Conservation (phyloP, 192 early-diverging fungal species). For the Coemansia sp. region DNA sequence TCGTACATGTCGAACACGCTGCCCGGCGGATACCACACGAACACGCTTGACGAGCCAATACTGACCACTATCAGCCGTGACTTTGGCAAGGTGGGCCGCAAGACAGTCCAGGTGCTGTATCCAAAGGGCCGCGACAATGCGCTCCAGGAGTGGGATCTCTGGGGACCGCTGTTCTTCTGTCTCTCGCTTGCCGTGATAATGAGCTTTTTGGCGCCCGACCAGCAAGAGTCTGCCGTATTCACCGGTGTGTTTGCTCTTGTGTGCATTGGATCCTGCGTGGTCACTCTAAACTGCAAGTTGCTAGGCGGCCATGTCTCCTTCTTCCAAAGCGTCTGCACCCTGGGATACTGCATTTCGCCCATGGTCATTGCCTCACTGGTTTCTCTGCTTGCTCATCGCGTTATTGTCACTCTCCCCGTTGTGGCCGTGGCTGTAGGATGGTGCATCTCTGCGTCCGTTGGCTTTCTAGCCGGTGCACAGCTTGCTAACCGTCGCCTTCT, state of each 20-base stretch:
- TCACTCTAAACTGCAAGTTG: constrained; percentile 95
- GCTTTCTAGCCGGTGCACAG: constrained; percentile 88
- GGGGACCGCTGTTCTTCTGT: constrained; percentile 96
- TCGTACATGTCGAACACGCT: constrained; percentile 40
- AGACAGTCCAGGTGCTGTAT: constrained; percentile 44
- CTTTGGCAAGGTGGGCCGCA: constrained; percentile 44
- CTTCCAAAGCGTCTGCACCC: constrained; percentile 94
- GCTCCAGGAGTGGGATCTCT: constrained; percentile 78
- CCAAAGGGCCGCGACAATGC: constrained; percentile 47
- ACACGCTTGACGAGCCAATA: constrained; percentile 96
- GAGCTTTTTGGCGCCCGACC: constrained; percentile 71
- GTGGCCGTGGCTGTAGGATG: constrained; percentile 81
- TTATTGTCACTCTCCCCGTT: constrained; percentile 74
- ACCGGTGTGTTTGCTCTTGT: constrained; percentile 94
- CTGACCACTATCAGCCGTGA: constrained; percentile 79
- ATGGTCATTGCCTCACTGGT: constrained; percentile 80
- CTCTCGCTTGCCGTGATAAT: constrained; percentile 84
- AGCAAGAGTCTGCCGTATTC: constrained; percentile 85
- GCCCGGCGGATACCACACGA: constrained; percentile 53
- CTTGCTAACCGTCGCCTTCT: constrained; percentile 82
- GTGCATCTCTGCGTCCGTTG: constrained; percentile 88
- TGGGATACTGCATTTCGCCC: constrained; percentile 97
- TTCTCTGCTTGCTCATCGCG: constrained; percentile 62
- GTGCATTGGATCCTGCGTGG: constrained; percentile 90
- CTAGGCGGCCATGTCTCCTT: constrained; percentile 94